Conservation (phyloP, 192 early-diverging fungal genomes). For the Podila minutissima region DNA sequence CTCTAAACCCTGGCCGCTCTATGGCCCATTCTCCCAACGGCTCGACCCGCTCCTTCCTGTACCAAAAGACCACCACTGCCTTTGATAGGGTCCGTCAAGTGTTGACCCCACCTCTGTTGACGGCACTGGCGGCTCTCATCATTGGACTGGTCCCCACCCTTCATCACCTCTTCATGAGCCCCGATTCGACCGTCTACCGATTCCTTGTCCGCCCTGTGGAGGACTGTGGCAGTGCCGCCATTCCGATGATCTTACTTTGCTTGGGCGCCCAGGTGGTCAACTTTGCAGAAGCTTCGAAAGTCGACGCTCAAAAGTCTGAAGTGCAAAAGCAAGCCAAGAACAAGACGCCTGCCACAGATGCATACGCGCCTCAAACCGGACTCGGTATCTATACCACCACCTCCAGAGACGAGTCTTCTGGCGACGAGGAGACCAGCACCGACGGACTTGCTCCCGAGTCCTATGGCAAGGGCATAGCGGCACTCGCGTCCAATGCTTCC, state of each 20-base stretch:
- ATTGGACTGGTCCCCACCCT: constrained; percentile 76
- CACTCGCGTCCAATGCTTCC: constrained; percentile 17
- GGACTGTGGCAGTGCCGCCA: constrained; percentile 80
- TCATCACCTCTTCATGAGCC: constrained; percentile 71
- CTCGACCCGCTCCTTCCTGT: constrained; percentile 10
- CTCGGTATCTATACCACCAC: constrained; percentile 15
- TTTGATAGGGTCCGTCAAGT: constrained; percentile 42
- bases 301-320: not conserved
- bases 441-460: not conserved
- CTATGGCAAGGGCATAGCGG: constrained; percentile 27
- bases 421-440: constrained; percentile 13
- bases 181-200: constrained; percentile 62
- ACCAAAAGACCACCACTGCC: constrained; percentile 11
- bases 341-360: not conserved
- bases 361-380: not conserved
- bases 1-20: constrained; percentile 1
- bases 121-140: constrained; percentile 70
- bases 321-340: constrained; percentile 3
- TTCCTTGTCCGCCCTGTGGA: constrained; percentile 74
- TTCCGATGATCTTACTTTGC: constrained; percentile 81
- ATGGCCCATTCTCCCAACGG: constrained; percentile 14
- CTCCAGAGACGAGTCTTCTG: constrained; percentile 8
- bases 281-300: constrained; percentile 13
- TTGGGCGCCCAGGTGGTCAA: constrained; percentile 76
- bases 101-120: constrained; percentile 79